Evolutionary conservation across 2,329 filamentous ascomycete species (phyloP), one percentile per base, ranked within the genome.

Genomic region (Botrytis cinerea): DNA sequence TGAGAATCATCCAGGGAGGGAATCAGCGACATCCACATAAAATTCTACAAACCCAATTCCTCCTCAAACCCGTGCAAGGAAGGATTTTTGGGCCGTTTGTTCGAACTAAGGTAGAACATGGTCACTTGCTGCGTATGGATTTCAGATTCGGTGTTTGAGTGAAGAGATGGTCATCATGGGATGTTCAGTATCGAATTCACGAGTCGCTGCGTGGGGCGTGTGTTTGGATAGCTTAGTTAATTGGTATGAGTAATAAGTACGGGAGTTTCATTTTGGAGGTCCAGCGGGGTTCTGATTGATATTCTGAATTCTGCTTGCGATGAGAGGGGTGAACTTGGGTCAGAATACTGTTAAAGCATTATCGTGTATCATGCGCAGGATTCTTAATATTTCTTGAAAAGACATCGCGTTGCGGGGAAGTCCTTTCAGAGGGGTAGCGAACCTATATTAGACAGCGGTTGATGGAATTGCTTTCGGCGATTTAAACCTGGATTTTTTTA

Each of bases 391-490:
- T 25, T n/a, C 25, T 28, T 28, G 12, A 18, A 54, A 14, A 28
- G 16, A 54, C 14, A 28, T 16, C 2, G 2, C n/a, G 14, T 28
- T 28, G n/a, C 16, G n/a, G n/a, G 12, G 4, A 57, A 28, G n/a
- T 1, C 6, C 35, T 35, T 18, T 18, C n/a, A 4, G 16, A 18
- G 7, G 51, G n/a, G n/a, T 28, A 28, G 51, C 51, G 51, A 57
- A 18, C n/a, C 14, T 2, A 28, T 28, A 2, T 28, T 28, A 18
- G 14, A 9, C 18, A 28, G n/a, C 7, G n/a, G n/a, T n/a, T 4
- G 18, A 4, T 9, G 9, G 1, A 57, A 9, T 35, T 9, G 18
- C 1, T 28, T 9, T 28, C n/a, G 4, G 1, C 2, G n/a, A 9
- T 28, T 54, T 0, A 18, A 9, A 28, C 28, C 0, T 16, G n/a